These are phyloP conservation scores for Komagataella ulmi DNA, from an alignment of 805 yeast species.

Conservation along the genomic window DNA sequence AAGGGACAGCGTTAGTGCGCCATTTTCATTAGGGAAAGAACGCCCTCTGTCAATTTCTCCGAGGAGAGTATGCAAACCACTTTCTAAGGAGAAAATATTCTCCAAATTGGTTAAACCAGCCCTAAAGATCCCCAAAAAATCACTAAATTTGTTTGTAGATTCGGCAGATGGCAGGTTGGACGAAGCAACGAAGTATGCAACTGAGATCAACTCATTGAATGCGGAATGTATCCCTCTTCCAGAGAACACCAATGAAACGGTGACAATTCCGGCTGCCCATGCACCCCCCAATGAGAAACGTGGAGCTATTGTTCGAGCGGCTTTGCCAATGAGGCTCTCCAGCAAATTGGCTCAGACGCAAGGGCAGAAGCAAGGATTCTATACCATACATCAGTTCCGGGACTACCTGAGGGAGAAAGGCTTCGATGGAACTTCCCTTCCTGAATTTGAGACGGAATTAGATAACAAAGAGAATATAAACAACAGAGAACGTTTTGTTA, in stretches of 20 bases:
- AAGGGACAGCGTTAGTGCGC: neutral
- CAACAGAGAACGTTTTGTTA: neutral
- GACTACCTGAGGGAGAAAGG: neutral
- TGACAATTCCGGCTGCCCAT: constrained; percentile 37
- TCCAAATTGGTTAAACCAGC: neutral
- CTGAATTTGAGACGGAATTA: neutral
- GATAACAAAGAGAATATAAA: neutral
- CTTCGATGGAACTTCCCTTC: neutral
- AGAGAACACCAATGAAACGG: constrained; percentile 39
- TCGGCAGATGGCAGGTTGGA: constrained; percentile 44
- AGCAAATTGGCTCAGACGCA: neutral
- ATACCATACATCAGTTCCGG: neutral
- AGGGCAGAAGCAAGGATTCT: neutral
- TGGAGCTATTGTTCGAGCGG: neutral
- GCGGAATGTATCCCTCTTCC: constrained; percentile 54
- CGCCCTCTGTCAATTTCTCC: neutral
- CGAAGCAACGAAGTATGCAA: constrained; percentile 59
- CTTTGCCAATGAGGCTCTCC: neutral
- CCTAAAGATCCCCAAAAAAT: neutral
- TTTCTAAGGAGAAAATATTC: neutral
- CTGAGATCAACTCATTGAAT: constrained; percentile 51
- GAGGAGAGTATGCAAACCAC: neutral
- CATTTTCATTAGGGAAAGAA: neutral
- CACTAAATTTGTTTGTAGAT: constrained; percentile 40
- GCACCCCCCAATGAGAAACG: neutral